Evolutionary conservation across 1,284 basidiomycete genomes (phyloP).

Genomic region (Laetiporus sulphureus): DNA sequence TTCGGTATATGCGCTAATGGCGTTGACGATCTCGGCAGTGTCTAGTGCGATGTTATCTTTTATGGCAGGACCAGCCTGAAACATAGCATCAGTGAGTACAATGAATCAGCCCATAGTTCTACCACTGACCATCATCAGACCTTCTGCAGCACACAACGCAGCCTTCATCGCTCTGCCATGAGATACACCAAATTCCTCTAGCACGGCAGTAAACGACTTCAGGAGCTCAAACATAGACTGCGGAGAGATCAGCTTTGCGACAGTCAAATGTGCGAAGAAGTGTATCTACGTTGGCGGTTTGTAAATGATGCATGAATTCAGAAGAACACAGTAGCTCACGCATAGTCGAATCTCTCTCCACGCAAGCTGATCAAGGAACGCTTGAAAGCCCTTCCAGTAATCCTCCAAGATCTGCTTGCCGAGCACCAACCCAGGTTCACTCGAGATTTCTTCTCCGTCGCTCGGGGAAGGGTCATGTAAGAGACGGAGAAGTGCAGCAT

Average conservation of each 20-base stretch:
- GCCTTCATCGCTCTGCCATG: constrained; percentile 82
- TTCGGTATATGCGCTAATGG: constrained; percentile 62
- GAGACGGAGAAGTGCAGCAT: constrained; percentile 73
- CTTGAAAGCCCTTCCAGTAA: constrained; percentile 82
- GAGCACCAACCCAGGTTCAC: constrained; percentile 33
- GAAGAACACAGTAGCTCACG: constrained; percentile 46
- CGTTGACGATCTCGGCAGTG: constrained; percentile 56
- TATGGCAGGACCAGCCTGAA: constrained; percentile 53
- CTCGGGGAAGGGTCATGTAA: constrained; percentile 46
- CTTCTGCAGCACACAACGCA: constrained; percentile 83
- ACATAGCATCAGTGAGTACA: constrained; percentile 4
- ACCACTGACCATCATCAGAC: constrained; percentile 69
- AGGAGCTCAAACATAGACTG: constrained; percentile 75
- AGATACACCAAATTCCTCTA: constrained; percentile 89
- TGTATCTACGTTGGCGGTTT: constrained; percentile 53
- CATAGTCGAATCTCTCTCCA: constrained; percentile 86
- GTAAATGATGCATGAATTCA: neutral
- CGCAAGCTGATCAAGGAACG: constrained; percentile 76
- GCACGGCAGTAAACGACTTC: constrained; percentile 75
- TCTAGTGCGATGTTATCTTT: constrained; percentile 43
- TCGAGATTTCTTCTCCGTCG: constrained; percentile 29
- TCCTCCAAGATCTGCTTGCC: constrained; percentile 82
- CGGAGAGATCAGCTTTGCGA: constrained; percentile 66
- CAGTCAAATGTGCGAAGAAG: constrained; percentile 83
- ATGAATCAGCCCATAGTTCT: neutral